These are phyloP conservation scores for Daedaleopsis nitida DNA, from an alignment of 768 basidiomycete species.

Conservation along the genomic window DNA sequence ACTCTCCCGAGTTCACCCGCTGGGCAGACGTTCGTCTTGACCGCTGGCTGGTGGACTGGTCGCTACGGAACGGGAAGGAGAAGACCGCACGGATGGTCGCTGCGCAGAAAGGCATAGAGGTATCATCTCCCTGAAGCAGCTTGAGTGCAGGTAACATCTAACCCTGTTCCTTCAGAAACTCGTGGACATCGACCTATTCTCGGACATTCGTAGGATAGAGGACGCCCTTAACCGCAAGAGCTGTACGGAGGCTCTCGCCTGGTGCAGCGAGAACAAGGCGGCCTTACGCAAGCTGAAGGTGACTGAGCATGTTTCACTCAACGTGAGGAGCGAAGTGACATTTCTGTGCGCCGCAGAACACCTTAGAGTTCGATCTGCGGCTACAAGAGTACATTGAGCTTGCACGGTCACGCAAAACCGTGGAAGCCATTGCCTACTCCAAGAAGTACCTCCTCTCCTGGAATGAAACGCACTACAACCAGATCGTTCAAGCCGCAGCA, in stretches of 20 bases:
- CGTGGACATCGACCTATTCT: slow-evolving; percentile 90
- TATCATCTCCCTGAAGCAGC: slow-evolving; percentile 29
- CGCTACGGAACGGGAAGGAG: slow-evolving; percentile 76
- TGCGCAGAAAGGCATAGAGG: slow-evolving; percentile 77
- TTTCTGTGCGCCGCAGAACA: slow-evolving; percentile 56
- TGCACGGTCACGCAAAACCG: slow-evolving; percentile 59
- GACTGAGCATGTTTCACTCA: not conserved
- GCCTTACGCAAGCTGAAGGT: slow-evolving; percentile 92
- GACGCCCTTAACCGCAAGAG: slow-evolving; percentile 71
- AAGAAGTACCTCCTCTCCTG: slow-evolving; percentile 80
- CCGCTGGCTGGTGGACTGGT: slow-evolving; percentile 93
- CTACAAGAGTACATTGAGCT: slow-evolving; percentile 97
- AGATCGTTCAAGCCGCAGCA: slow-evolving; percentile 76
- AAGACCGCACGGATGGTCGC: slow-evolving; percentile 78
- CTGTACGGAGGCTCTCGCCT: slow-evolving; percentile 87
- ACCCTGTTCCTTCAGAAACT: slow-evolving; percentile 54
- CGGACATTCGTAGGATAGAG: slow-evolving; percentile 87
- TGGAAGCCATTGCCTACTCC: slow-evolving; percentile 83
- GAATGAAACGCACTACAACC: slow-evolving; percentile 77
- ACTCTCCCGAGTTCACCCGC: slow-evolving; percentile 59
- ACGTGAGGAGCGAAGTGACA: not conserved
- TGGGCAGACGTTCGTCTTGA: slow-evolving; percentile 85
- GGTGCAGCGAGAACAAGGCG: slow-evolving; percentile 96
- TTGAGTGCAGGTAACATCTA: not conserved
- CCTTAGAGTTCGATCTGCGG: slow-evolving; percentile 93